phyloP scores from a whole-genome alignment of 1,139 yeast species.

The Blastobotrys buckinghamii region DNA sequence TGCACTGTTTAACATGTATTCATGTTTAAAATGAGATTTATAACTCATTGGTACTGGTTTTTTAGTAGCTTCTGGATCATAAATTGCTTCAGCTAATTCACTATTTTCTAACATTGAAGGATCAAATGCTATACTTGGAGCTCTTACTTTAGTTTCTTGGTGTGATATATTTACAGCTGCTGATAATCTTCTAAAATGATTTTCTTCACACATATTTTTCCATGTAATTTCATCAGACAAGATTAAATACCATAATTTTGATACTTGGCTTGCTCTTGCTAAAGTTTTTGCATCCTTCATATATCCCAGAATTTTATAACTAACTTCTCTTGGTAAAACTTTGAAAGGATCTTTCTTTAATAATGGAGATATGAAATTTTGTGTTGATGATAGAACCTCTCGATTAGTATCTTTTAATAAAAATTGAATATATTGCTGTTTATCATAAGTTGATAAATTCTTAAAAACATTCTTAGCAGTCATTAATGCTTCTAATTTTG shows the following conservation, averaged over 20 bases:
- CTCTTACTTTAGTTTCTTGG: slow-evolving; percentile 11
- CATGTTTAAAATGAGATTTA: slow-evolving; percentile 39
- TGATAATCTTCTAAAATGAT: slow-evolving; percentile 35
- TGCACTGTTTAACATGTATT: slow-evolving; percentile 37
- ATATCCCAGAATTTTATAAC: slow-evolving; percentile 76
- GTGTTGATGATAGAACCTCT: slow-evolving; percentile 66
- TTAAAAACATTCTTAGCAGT: slow-evolving; percentile 1
- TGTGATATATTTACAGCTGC: slow-evolving; percentile 31
- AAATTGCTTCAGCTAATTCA: slow-evolving; percentile 31
- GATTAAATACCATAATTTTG: slow-evolving; percentile 37
- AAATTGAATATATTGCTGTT: slow-evolving; percentile 23
- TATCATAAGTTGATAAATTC: slow-evolving; percentile 18
- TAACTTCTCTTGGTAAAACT: slow-evolving; percentile 76
- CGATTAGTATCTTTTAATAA: slow-evolving; percentile 30
- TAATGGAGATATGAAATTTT: slow-evolving; percentile 68
- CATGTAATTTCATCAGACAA: slow-evolving; percentile 40
- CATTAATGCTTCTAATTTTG: background rate
- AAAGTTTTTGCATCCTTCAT: slow-evolving; percentile 50
- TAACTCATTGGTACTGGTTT: slow-evolving; percentile 34
- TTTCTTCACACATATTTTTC: slow-evolving; percentile 37
- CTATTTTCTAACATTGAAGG: slow-evolving; percentile 12
- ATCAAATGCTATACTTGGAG: slow-evolving; percentile 18
- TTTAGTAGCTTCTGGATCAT: slow-evolving; percentile 33
- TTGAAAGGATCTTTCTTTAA: slow-evolving; percentile 83
- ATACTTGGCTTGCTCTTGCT: slow-evolving; percentile 42